Percentiles rank a stretch among this genome's conserved stretches.
Conservation (phyloP, 1,284 basidiomycete genomes). For the Rhodotorula sp. region DNA sequence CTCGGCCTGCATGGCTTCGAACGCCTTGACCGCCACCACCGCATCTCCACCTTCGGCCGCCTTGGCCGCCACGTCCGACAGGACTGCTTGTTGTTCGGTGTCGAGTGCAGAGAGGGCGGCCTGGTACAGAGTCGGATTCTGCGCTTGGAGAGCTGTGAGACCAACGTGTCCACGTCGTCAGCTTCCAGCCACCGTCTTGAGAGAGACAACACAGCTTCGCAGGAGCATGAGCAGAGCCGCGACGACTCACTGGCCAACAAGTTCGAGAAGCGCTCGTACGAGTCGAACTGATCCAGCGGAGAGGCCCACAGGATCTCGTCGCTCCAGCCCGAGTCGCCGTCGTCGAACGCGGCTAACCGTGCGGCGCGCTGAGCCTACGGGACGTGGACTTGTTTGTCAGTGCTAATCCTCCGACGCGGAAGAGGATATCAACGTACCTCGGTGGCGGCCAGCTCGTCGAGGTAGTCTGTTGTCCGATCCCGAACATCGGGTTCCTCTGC, state of each 20-base stretch:
- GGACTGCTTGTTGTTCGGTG: slow-evolving; percentile 12
- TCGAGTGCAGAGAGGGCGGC: slow-evolving; percentile 18
- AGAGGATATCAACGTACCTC: too few relatives aligned
- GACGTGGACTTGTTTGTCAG: too few relatives aligned
- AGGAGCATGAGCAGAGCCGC: neutral
- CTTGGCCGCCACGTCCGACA: slow-evolving; percentile 25
- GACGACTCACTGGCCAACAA: slow-evolving; percentile 35
- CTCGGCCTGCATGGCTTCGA: slow-evolving; percentile 6
- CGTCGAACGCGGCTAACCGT: slow-evolving; percentile 26
- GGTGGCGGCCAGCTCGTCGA: slow-evolving; percentile 33
- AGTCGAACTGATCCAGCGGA: slow-evolving; percentile 45
- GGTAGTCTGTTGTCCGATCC: slow-evolving; percentile 35
- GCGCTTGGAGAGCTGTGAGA: slow-evolving; percentile 20
- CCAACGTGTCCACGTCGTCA: neutral
- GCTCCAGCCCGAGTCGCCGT: slow-evolving; percentile 41
- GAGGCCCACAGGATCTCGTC: slow-evolving; percentile 46
- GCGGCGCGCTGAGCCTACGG: slow-evolving; percentile 13
- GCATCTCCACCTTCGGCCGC: slow-evolving; percentile 28
- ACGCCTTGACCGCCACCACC: slow-evolving; percentile 18
- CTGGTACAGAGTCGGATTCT: slow-evolving; percentile 24
- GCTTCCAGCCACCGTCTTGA: too few relatives aligned
- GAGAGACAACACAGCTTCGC: neutral
- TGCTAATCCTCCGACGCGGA: neutral
- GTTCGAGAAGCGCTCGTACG: slow-evolving; percentile 42
- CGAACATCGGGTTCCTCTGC: slow-evolving; percentile 32